phyloP scores from a whole-genome alignment of 805 yeast genomes.

The Candida qinlingensis region DNA sequence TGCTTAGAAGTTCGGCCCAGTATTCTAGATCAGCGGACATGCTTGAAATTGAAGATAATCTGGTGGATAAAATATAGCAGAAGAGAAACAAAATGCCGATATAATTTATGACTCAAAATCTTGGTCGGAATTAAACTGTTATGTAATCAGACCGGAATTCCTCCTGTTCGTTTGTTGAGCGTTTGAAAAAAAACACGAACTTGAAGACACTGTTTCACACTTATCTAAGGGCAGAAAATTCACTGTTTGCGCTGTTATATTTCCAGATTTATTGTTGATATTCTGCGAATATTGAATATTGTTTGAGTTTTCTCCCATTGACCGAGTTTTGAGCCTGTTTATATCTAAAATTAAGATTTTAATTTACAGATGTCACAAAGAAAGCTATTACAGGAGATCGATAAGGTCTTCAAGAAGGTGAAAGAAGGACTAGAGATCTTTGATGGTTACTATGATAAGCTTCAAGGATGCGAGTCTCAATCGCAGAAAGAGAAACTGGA shows the following conservation, averaged over 20 bases:
- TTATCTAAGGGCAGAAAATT: no score
- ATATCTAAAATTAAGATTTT: background rate
- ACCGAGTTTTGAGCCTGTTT: background rate
- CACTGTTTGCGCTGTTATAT: no score
- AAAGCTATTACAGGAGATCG: constrained; percentile 67
- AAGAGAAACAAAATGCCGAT: no score
- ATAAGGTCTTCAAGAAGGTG: constrained; percentile 86
- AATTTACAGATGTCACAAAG: constrained; percentile 38
- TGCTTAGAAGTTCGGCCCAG: constrained; percentile 66
- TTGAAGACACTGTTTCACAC: no score
- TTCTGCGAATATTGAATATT: no score
- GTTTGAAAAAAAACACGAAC: no score
- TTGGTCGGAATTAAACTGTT: background rate
- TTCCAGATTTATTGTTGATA: no score
- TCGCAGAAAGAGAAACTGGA: constrained; percentile 93
- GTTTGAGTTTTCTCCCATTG: background rate
- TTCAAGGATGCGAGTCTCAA: constrained; percentile 71
- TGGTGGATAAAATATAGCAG: no score
- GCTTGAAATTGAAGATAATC: no score
- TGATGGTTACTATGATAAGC: constrained; percentile 81
- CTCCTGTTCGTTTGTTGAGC: no score
- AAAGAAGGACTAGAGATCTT: constrained; percentile 85
- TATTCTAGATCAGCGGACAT: constrained; percentile 29
- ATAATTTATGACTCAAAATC: background rate
- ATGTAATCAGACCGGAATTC: no score